Conservation (phyloP, 768 basidiomycete species). For the Collybiopsis confluens region DNA sequence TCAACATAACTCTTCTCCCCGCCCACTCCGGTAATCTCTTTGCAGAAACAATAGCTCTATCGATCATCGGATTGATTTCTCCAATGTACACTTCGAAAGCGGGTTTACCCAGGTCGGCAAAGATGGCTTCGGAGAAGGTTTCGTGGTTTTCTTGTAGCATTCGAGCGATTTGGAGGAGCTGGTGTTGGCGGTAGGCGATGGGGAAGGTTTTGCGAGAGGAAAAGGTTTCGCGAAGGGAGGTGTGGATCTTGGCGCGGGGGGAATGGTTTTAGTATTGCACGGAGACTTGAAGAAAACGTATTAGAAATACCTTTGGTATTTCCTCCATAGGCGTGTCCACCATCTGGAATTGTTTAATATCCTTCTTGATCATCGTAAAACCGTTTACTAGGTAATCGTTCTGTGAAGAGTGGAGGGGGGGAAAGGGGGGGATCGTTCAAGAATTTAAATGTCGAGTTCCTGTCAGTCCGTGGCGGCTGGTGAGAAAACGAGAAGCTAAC, state of each 20-base stretch:
- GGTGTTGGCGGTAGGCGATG: conserved; percentile 18
- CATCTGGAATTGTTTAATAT: background rate
- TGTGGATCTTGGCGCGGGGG: conserved; percentile 9
- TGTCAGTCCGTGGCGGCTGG: background rate
- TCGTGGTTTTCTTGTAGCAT: conserved; percentile 21
- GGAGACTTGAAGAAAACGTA: too few relatives aligned
- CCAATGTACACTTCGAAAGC: conserved; percentile 15
- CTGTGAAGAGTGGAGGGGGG: too few relatives aligned
- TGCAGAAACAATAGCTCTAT: conserved; percentile 13
- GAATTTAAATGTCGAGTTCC: background rate
- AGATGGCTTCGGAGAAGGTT: conserved; percentile 13
- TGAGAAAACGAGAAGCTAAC: background rate
- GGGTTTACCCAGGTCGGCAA: conserved; percentile 17
- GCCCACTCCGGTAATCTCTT: conserved; percentile 20
- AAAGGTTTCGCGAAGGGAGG: conserved; percentile 14
- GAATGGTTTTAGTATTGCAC: background rate
- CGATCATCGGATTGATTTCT: conserved; percentile 16
- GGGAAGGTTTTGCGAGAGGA: conserved; percentile 17
- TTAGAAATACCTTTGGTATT: background rate
- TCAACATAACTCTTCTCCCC: conserved; percentile 12
- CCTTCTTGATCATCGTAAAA: background rate
- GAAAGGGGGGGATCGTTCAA: too few relatives aligned
- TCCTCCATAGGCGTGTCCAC: conserved; percentile 1
- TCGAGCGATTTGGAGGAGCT: conserved; percentile 20
- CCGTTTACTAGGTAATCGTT: too few relatives aligned